Conservation (phyloP, 148 eudicot species). For the Chenopodium album region DNA sequence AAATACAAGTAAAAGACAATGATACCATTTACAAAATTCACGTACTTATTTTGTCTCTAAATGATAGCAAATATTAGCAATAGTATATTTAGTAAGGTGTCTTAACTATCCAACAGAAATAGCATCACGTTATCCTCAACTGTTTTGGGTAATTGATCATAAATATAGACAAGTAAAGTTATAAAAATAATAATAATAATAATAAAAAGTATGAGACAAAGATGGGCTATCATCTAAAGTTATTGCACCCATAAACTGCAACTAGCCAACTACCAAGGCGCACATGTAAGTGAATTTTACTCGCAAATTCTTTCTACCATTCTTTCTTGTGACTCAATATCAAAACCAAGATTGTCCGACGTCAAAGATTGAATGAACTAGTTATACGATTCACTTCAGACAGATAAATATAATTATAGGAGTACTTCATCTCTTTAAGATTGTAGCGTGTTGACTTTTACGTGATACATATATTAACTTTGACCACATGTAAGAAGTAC, state of each 20-base stretch:
- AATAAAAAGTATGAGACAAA: constrained; percentile 1
- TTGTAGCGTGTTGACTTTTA: too few species aligned
- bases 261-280: constrained; percentile 20
- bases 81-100: background rate
- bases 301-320: background rate
- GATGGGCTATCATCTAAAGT: constrained; percentile 10
- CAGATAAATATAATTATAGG: too few species aligned
- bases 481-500: too few species aligned
- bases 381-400: background rate
- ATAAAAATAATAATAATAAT: background rate
- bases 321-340: background rate
- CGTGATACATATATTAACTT: too few species aligned
- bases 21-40: too few species aligned
- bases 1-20: too few species aligned
- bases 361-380: too few species aligned
- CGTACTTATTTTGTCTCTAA: too few species aligned
- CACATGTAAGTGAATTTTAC: background rate
- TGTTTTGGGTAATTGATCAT: background rate
- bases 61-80: too few species aligned
- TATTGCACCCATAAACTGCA: constrained; percentile 10
- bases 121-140: background rate
- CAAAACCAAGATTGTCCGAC: too few species aligned
- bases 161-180: constrained; percentile 5
- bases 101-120: background rate
- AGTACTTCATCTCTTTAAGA: too few species aligned